Evolutionary conservation across 768 basidiomycete genomes (phyloP).

Genomic region (Xanthoconium stramineum): DNA sequence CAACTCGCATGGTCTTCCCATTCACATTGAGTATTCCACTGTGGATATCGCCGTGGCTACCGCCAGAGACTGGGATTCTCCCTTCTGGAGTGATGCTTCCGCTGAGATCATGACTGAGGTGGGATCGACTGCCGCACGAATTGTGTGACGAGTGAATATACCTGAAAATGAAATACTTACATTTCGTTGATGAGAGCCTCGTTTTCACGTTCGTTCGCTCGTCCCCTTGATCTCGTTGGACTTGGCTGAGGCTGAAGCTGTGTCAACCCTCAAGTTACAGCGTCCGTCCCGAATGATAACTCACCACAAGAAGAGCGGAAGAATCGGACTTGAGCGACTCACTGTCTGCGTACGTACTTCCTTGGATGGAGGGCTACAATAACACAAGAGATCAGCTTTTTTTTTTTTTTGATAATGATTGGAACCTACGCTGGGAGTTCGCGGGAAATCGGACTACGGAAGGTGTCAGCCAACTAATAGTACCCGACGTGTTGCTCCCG

Average conservation of each 20-base stretch:
- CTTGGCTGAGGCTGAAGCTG: conserved; percentile 3
- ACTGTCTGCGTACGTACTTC: neutral
- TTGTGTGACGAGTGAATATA: neutral
- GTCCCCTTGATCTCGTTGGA: neutral
- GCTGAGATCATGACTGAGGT: conserved; percentile 14
- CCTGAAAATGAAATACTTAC: neutral
- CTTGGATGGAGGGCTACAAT: conserved; percentile 2
- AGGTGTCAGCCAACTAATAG: neutral
- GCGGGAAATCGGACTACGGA: neutral
- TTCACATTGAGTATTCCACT: conserved; percentile 14
- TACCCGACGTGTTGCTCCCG: neutral
- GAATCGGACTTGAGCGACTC: neutral
- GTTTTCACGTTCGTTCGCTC: neutral
- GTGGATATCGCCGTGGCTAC: conserved; percentile 23
- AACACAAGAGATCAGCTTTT: neutral
- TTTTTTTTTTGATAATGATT: neutral
- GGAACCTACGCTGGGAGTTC: conserved; percentile 4
- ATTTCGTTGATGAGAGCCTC: conserved; percentile 7
- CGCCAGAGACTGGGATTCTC: conserved; percentile 13
- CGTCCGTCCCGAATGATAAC: neutral
- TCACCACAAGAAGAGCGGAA: neutral
- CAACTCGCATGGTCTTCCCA: conserved; percentile 9
- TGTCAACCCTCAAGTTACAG: neutral
- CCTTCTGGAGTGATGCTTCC: conserved; percentile 7
- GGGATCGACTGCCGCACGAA: conserved; percentile 8